Evolutionary conservation across 495 filamentous ascomycete species (phyloP).

Genomic region (Acidiella bohemica): DNA sequence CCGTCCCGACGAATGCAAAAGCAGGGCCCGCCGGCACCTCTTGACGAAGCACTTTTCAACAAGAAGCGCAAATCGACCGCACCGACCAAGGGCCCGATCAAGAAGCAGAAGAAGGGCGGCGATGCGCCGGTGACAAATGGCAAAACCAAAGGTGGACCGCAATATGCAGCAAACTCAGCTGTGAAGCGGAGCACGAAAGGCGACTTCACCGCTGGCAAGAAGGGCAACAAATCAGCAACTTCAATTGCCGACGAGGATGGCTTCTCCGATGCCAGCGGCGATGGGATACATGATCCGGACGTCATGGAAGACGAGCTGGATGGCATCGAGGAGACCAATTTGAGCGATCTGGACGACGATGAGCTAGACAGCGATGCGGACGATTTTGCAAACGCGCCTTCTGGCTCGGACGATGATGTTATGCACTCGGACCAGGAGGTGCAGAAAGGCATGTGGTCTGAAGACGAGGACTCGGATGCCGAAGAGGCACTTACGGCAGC

Average conservation of each 20-base stretch:
- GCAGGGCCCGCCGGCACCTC: constrained; percentile 71
- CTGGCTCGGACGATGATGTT: constrained; percentile 50
- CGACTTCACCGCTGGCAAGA: constrained; percentile 10
- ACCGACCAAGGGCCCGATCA: constrained; percentile 33
- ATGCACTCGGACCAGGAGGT: constrained; percentile 26
- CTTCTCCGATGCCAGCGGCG: constrained; percentile 24
- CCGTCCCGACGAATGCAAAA: constrained; percentile 74
- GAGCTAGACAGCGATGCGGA: constrained; percentile 37
- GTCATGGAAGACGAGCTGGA: constrained; percentile 34
- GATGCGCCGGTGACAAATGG: constrained; percentile 27
- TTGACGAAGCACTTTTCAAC: constrained; percentile 66
- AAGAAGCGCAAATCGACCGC: constrained; percentile 61
- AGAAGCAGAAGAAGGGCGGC: constrained; percentile 53
- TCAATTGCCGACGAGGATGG: constrained; percentile 24
- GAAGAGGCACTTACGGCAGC: constrained; percentile 89
- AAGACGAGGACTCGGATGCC: constrained; percentile 78
- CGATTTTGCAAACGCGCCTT: constrained; percentile 24
- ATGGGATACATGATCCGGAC: constrained; percentile 23
- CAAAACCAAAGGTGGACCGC: constrained; percentile 28
- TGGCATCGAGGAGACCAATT: constrained; percentile 21
- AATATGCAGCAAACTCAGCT: constrained; percentile 20
- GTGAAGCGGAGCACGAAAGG: constrained; percentile 29
- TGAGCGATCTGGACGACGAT: constrained; percentile 37
- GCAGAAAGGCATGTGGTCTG: constrained; percentile 65
- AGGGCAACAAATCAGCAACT: background rate